A percentile compares a stretch with the other conserved stretches of the same genome.
These are phyloP conservation scores for Plenodomus biglobosus DNA, from an alignment of 2,329 filamentous ascomycete species.

Conservation along the genomic window DNA sequence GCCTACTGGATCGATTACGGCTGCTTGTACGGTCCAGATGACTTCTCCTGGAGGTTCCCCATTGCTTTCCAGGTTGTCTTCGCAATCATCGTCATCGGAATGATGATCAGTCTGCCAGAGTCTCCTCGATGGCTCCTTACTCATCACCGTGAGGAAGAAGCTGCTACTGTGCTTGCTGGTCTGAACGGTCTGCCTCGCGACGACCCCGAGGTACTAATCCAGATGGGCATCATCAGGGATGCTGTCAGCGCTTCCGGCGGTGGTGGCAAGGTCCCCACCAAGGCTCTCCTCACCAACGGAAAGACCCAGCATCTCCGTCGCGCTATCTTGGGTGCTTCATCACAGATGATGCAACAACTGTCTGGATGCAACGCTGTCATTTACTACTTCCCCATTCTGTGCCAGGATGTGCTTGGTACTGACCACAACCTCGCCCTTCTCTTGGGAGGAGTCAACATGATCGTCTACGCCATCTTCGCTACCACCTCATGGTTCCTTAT, in stretches of 20 bases:
- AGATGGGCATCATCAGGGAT: constrained; percentile 66
- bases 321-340: constrained; percentile 60
- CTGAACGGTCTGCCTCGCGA: constrained; percentile 52
- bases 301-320: constrained; percentile 66
- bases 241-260: constrained; percentile 42
- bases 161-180: constrained; percentile 51
- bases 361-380: constrained; percentile 47
- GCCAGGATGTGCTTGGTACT: constrained; percentile 55
- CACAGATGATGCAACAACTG: constrained; percentile 63
- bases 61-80: constrained; percentile 56
- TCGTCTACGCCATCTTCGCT: constrained; percentile 58
- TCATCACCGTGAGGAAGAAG: constrained; percentile 49
- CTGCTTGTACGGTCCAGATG: constrained; percentile 33
- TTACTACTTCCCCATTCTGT: constrained; percentile 50
- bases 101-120: constrained; percentile 42
- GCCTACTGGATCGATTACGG: constrained; percentile 57
- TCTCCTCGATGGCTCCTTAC: constrained; percentile 38
- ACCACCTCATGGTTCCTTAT: constrained; percentile 65
- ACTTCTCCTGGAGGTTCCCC: constrained; percentile 52
- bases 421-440: constrained; percentile 48
- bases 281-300: constrained; percentile 59
- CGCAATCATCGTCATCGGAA: constrained; percentile 37
- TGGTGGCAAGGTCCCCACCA: constrained; percentile 39
- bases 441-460: constrained; percentile 56
- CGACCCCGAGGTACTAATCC: constrained; percentile 57